phyloP scores from a whole-genome alignment of 306 rosid genomes.

The Canavalia gladiata region DNA sequence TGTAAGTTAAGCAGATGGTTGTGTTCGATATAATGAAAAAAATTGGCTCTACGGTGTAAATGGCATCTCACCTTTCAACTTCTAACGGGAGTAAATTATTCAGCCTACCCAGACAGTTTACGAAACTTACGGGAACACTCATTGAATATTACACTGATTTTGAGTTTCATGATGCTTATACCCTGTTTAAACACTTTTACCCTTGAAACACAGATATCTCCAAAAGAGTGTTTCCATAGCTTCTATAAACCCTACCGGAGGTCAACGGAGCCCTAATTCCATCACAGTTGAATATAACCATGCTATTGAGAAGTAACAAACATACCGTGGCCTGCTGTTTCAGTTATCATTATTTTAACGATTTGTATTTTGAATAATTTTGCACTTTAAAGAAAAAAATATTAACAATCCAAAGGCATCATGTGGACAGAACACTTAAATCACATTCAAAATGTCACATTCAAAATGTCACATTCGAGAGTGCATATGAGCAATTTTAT shows the following conservation, averaged over 20 bases:
- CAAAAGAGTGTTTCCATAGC: not conserved
- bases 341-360: not conserved
- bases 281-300: not conserved
- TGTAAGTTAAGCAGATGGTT: not conserved
- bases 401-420: conserved; percentile 17
- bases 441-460: not conserved
- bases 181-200: not conserved
- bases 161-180: not conserved
- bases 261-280: not conserved
- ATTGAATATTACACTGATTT: not conserved
- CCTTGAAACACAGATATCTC: not conserved
- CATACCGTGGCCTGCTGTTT: not conserved
- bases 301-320: not conserved
- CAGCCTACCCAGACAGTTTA: not conserved
- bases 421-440: not conserved
- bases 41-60: not conserved
- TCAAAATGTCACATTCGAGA: not conserved
- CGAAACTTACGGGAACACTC: not conserved
- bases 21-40: not conserved
- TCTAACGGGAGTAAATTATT: not conserved
- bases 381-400: not conserved
- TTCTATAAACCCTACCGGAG: not conserved
- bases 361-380: not conserved
- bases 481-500: conserved; percentile 28
- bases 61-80: conserved; percentile 18